phyloP scores from a whole-genome alignment of 2,329 filamentous ascomycete genomes.

The Scedosporium apiospermum region DNA sequence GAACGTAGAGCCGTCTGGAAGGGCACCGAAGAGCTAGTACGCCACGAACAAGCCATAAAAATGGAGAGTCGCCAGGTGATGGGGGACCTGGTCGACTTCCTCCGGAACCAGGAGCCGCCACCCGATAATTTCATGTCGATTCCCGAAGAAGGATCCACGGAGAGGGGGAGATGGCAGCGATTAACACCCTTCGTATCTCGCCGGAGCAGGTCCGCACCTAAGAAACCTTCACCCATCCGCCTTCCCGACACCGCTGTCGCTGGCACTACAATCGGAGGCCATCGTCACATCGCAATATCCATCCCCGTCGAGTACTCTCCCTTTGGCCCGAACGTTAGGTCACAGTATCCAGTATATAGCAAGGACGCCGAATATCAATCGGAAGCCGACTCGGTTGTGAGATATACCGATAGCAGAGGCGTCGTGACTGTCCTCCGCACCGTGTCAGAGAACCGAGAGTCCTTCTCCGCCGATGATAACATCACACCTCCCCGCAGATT shows the following conservation, averaged over 20 bases:
- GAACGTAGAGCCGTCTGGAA: slow-evolving; percentile 4
- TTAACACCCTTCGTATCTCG: slow-evolving; percentile 29
- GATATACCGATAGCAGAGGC: slow-evolving; percentile 6
- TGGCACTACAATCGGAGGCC: slow-evolving; percentile 40
- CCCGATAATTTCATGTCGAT: slow-evolving; percentile 40
- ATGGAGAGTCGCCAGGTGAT: slow-evolving; percentile 2
- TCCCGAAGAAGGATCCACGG: slow-evolving; percentile 18
- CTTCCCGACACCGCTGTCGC: slow-evolving; percentile 48
- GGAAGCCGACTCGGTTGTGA: neutral
- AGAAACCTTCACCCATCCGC: slow-evolving; percentile 18
- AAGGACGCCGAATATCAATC: neutral
- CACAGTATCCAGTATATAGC: slow-evolving; percentile 4
- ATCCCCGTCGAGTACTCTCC: slow-evolving; percentile 44
- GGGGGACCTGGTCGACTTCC: slow-evolving; percentile 32
- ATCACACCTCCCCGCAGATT: neutral
- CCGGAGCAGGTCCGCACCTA: slow-evolving; percentile 22
- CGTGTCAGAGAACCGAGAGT: slow-evolving; percentile 25
- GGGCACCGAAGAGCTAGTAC: neutral
- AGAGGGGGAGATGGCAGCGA: slow-evolving; percentile 29
- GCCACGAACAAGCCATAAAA: neutral
- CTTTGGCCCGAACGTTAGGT: slow-evolving; percentile 18
- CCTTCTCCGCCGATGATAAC: slow-evolving; percentile 6
- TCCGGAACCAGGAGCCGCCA: slow-evolving; percentile 38
- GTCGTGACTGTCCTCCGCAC: slow-evolving; percentile 22
- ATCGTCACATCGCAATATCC: slow-evolving; percentile 51